Evolutionary conservation across 306 rosid genomes (phyloP).

Genomic region (Prinsepia uniflora): DNA sequence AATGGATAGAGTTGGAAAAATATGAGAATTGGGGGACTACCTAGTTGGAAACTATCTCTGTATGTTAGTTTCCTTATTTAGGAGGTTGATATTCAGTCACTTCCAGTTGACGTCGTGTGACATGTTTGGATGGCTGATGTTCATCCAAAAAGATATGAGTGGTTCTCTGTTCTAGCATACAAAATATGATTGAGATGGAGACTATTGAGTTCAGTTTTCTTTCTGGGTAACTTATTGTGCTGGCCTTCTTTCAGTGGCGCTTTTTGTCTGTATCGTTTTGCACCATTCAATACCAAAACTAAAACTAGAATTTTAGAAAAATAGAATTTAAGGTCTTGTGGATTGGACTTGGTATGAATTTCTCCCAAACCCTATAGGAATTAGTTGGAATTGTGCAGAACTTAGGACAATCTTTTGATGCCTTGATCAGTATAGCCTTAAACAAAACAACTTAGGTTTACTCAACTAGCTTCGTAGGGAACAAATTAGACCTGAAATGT

Average conservation of each 20-base stretch:
- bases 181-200: background rate
- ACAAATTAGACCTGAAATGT: background rate
- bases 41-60: conserved; percentile 1
- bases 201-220: background rate
- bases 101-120: background rate
- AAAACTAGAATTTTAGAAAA: background rate
- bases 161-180: background rate
- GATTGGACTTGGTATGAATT: background rate
- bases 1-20: background rate
- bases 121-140: background rate
- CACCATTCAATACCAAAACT: background rate
- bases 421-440: background rate
- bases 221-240: background rate
- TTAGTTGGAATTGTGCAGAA: background rate
- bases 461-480: background rate
- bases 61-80: background rate
- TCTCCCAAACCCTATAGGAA: too few relatives aligned
- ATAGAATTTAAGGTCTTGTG: background rate
- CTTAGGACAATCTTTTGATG: background rate
- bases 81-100: conserved; percentile 4
- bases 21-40: background rate
- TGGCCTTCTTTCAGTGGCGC: background rate
- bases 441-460: background rate
- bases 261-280: background rate
- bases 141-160: background rate